Evolutionary conservation across 805 yeast genomes (phyloP).

Genomic region (Lipomyces chichibuensis): DNA sequence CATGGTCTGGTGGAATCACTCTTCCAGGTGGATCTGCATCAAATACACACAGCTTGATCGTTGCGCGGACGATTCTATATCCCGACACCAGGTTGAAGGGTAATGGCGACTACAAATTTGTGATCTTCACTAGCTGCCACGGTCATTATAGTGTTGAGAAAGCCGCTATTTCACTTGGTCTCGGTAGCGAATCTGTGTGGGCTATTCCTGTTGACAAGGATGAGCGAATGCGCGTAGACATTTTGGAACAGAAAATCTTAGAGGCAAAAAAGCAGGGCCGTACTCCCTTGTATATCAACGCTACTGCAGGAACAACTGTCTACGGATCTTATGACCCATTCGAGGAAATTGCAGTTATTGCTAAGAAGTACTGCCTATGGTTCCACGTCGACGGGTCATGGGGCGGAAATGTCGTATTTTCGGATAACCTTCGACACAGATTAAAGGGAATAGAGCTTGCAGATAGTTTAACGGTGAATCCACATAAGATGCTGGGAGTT

Average conservation of each 20-base stretch:
- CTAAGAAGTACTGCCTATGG: constrained; percentile 64
- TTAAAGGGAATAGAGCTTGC: constrained; percentile 67
- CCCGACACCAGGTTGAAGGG: constrained; percentile 75
- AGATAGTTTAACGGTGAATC: constrained; percentile 76
- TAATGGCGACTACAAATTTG: constrained; percentile 58
- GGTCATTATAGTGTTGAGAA: constrained; percentile 73
- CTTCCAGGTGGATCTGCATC: constrained; percentile 90
- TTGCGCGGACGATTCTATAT: constrained; percentile 65
- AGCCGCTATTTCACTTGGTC: constrained; percentile 74
- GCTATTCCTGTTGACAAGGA: constrained; percentile 59
- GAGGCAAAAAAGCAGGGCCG: constrained; percentile 55
- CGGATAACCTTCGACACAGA: constrained; percentile 50
- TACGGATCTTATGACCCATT: constrained; percentile 81
- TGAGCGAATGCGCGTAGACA: constrained; percentile 60
- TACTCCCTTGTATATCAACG: constrained; percentile 75
- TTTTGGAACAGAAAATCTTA: constrained; percentile 53
- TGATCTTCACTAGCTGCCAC: constrained; percentile 70
- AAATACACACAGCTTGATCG: constrained; percentile 74
- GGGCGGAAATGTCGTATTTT: constrained; percentile 85
- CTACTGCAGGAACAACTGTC: constrained; percentile 89
- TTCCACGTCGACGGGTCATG: constrained; percentile 87
- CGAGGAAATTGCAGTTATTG: constrained; percentile 55
- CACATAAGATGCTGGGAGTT: constrained; percentile 88
- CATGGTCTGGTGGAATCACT: constrained; percentile 76
- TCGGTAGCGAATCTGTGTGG: constrained; percentile 66